These are phyloP conservation scores for Porpolomopsis calyptriformis DNA, from an alignment of 768 basidiomycete species.

Conservation along the genomic window DNA sequence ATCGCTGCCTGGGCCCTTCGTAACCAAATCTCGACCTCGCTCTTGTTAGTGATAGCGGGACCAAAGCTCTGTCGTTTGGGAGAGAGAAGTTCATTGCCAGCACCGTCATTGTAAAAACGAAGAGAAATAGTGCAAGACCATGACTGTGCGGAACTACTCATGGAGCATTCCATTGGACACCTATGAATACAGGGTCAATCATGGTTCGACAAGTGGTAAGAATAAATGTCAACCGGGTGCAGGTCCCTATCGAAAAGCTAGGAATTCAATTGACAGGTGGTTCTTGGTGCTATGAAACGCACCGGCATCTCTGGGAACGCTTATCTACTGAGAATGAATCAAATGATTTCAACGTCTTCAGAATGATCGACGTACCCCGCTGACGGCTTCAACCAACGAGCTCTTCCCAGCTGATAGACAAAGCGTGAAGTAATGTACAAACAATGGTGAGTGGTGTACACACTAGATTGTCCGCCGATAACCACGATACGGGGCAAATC, in stretches of 20 bases:
- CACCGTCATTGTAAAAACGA: constrained; percentile 21
- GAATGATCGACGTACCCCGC: constrained; percentile 31
- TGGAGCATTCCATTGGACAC: constrained; percentile 44
- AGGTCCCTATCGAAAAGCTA: neutral
- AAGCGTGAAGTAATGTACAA: neutral
- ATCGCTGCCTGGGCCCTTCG: constrained; percentile 53
- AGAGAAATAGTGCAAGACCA: constrained; percentile 40
- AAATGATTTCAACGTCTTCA: no score
- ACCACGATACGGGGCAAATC: constrained; percentile 44
- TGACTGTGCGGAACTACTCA: constrained; percentile 27
- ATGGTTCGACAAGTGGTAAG: neutral
- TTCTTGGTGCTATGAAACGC: constrained; percentile 30
- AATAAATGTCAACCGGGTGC: neutral
- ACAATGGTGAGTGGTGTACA: constrained; percentile 6
- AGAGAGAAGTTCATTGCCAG: neutral
- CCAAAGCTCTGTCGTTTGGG: constrained; percentile 28
- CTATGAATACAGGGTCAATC: constrained; percentile 17
- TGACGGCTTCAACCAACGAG: constrained; percentile 48
- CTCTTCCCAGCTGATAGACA: constrained; percentile 41
- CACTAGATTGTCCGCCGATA: constrained; percentile 48
- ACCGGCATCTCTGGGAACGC: constrained; percentile 50
- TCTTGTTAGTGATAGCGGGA: constrained; percentile 26
- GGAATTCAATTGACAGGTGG: neutral
- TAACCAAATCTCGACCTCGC: constrained; percentile 39
- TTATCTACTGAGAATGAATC: constrained; percentile 36